These are phyloP conservation scores for Eucommia ulmoides DNA, from an alignment of 257 asterid genomes.

Conservation along the genomic window DNA sequence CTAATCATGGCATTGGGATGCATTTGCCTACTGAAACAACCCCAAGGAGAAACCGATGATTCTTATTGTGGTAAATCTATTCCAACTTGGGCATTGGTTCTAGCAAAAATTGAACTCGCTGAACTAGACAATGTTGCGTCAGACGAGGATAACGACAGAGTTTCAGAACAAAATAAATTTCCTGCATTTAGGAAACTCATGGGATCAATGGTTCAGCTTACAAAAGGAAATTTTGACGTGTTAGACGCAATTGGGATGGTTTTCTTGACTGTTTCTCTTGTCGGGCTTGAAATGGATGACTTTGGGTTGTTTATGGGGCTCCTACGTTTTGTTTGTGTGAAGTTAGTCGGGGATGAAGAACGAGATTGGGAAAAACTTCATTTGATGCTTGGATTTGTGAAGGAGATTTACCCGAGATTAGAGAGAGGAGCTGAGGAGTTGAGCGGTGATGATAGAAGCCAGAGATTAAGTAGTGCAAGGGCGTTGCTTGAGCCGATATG, in stretches of 20 bases:
- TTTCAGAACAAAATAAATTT: constrained; percentile 17
- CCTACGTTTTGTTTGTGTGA: constrained; percentile 50
- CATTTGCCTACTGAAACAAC: constrained; percentile 30
- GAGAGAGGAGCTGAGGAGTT: not conserved
- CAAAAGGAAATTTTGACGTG: constrained; percentile 32
- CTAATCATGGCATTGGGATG: constrained; percentile 67
- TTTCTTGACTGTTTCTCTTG: constrained; percentile 30
- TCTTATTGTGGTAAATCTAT: too few relatives aligned
- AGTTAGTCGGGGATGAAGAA: constrained; percentile 34
- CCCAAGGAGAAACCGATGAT: constrained; percentile 16
- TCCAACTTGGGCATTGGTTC: constrained; percentile 46
- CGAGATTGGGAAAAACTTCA: constrained; percentile 38
- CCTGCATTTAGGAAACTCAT: constrained; percentile 45
- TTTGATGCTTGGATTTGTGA: not conserved
- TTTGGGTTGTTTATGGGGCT: constrained; percentile 44
- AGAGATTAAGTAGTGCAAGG: not conserved
- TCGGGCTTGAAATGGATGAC: constrained; percentile 37
- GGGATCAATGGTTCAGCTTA: constrained; percentile 31
- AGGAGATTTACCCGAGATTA: not conserved
- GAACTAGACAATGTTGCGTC: constrained; percentile 25
- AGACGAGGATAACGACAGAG: constrained; percentile 29
- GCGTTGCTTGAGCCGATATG: not conserved
- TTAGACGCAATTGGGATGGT: constrained; percentile 63
- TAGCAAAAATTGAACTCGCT: constrained; percentile 56
- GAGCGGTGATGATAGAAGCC: not conserved